Evolutionary conservation across 2,329 filamentous ascomycete species (phyloP), one percentile per base, ranked within the genome.

Genomic region (Fusarium ambrosium): DNA sequence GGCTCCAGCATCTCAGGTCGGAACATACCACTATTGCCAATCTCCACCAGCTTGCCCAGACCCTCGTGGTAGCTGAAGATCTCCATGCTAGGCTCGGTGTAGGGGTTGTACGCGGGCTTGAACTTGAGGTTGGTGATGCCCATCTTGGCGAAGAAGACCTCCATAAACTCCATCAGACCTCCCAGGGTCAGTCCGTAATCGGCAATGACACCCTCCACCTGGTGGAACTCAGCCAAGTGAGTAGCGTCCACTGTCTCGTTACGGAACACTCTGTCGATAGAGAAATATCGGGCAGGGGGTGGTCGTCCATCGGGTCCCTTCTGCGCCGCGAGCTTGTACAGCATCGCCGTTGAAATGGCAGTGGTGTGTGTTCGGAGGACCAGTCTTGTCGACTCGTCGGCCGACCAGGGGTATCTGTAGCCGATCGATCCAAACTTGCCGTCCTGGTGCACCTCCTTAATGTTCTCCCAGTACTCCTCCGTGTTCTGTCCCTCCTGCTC

Each of bases 11-110:
- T 98, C 85, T 99, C 97, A 2, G 97, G 95, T 76, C 97, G 90
- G 91, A 99, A 99, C 95, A 99, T 98, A 74, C 97, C 97, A 79
- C 93, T 96, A 87, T 99, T 98, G 70, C 97, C 97, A 81, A 98
- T 98, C 86, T 98, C 97, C 29, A 98, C 94, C 86, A 97, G 93
- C 87, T 97, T 97, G 79, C 91, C 91, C 60, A 98, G 87, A 4
- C 95, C 96, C 80, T 93, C 90, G 87, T 98, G 97, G 87, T 93
- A 98, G 76, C 94, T 95, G 86, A 98, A 99, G 77, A 99, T 97
- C 85, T 99, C 97, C 95, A 99, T 97, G 82, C 93, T 93, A 34
- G 97, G 95, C 85, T 99, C 97, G 32, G 95, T 98, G 87, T 97
- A 95, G 1, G 94, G 94, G 86, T 98, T 97, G 87, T 97, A 97